Base-by-base conservation (phyloP, 2,329 filamentous ascomycete species). In the Ophiostoma tasmaniense region DNA sequence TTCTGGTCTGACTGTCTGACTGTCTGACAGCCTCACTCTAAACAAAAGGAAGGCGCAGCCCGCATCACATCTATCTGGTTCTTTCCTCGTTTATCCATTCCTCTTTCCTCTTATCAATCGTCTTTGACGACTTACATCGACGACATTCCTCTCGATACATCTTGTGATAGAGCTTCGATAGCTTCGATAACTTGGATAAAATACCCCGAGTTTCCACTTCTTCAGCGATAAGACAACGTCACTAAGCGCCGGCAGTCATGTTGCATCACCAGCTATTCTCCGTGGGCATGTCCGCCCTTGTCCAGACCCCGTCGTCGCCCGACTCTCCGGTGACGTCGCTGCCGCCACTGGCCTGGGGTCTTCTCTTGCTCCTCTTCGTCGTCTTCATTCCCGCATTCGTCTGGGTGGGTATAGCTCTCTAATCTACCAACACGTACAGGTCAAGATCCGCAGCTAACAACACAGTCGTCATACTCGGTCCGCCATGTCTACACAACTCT, bases 391-490 rank as follows among this genome's bases (percentile, higher is more conserved):
- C 83, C 45, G 25, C 80, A 33, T 70, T 81, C 45, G 7, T 84
- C 67, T 73, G 81, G 61, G 82, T 85, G 77, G 72, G 70, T 64
- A 25, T 55, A 11, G n/a, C n/a, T n/a, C n/a, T 3, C 20, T 11
- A 13, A 39, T 6, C 7, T 37, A 37, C 35, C 2, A 3, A 4
- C 10, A 28, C 13, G 10, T 25, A 20, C 3, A 11, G 10, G 14
- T 14, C 13, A 8, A 52, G 17, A 30, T n/a, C 10, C 17, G 33
- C 28, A 52, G 33, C 66, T 64, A 8, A 66, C 42, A 61, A 42
- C 20, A 2, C 67, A 86, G 83, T 73, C 82, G 71, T 73, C 76
- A 68, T 87, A 87, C 78, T 84, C 84, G 11, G 75, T 87, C 66
- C 75, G 79, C 67, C 76, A 77, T 69, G 75, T 87, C 74, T 84